phyloP scores from a whole-genome alignment of 345 rosid genomes.

The Lumnitzera littorea region DNA sequence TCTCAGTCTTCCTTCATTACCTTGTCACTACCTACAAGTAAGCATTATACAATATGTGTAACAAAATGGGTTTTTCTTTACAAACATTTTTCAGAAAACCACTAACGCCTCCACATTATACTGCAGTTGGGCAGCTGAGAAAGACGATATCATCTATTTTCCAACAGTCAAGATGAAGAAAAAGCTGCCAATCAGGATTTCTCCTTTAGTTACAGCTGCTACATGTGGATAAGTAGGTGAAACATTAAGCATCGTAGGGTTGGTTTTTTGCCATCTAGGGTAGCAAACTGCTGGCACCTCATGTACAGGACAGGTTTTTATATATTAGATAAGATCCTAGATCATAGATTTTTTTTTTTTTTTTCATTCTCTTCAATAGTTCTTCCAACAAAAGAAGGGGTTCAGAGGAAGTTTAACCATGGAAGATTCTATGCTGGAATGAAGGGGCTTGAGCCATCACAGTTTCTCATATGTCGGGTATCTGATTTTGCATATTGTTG shows the following conservation, averaged over 20 bases:
- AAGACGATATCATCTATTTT: constrained; percentile 53
- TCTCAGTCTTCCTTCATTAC: constrained; percentile 86
- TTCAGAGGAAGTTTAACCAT: no score
- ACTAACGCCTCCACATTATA: neutral
- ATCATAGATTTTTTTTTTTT: no score
- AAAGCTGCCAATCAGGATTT: constrained; percentile 50
- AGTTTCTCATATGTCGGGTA: no score
- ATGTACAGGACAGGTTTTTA: no score
- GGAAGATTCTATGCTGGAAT: no score
- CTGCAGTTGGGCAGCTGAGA: constrained; percentile 57
- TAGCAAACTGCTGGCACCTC: no score
- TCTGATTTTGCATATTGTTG: no score
- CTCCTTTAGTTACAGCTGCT: constrained; percentile 9
- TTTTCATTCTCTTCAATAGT: no score
- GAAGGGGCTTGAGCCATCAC: no score
- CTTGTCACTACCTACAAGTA: constrained; percentile 73
- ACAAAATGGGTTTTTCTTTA: neutral
- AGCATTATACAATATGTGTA: neutral
- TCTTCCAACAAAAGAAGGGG: no score
- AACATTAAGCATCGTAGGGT: neutral
- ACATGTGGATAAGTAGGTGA: neutral
- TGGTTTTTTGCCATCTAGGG: neutral
- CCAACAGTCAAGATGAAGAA: constrained; percentile 67
- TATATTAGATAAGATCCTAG: no score
- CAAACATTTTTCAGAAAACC: neutral